phyloP scores from a whole-genome alignment of 345 rosid species.

The Dipteronia sinensis region DNA sequence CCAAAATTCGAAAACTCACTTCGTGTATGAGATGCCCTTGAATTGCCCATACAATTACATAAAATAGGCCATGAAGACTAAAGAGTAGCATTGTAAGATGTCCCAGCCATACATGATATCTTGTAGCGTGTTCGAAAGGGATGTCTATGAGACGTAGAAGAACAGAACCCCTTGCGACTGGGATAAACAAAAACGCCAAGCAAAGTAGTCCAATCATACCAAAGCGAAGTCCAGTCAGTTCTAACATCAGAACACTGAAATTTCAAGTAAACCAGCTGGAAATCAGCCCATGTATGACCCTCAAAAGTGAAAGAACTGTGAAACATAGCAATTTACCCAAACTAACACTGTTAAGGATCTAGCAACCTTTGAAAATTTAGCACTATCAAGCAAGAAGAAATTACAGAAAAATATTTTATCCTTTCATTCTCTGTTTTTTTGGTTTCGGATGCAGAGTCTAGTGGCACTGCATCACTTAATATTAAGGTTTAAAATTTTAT shows the following conservation, averaged over 20 bases:
- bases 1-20: slow-evolving; percentile 41
- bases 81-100: slow-evolving; percentile 79
- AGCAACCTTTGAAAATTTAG: background rate
- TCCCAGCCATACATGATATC: slow-evolving; percentile 94
- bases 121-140: slow-evolving; percentile 90
- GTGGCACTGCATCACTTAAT: too few relatives aligned
- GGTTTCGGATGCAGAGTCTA: background rate
- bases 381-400: background rate
- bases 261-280: slow-evolving; percentile 7
- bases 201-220: slow-evolving; percentile 75
- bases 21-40: slow-evolving; percentile 55
- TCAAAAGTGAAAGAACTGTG: background rate
- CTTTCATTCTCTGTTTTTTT: background rate
- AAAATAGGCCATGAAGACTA: slow-evolving; percentile 77
- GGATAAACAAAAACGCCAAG: slow-evolving; percentile 77
- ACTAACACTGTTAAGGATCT: background rate
- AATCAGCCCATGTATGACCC: slow-evolving; percentile 15
- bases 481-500: too few relatives aligned
- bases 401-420: background rate
- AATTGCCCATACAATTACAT: slow-evolving; percentile 56
- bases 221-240: slow-evolving; percentile 56
- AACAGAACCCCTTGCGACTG: slow-evolving; percentile 81
- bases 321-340: slow-evolving; percentile 7
- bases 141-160: slow-evolving; percentile 78
- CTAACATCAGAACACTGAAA: slow-evolving; percentile 46